Evolutionary conservation across 768 basidiomycete genomes (phyloP).

Genomic region (Rhizopogon vinicolor): DNA sequence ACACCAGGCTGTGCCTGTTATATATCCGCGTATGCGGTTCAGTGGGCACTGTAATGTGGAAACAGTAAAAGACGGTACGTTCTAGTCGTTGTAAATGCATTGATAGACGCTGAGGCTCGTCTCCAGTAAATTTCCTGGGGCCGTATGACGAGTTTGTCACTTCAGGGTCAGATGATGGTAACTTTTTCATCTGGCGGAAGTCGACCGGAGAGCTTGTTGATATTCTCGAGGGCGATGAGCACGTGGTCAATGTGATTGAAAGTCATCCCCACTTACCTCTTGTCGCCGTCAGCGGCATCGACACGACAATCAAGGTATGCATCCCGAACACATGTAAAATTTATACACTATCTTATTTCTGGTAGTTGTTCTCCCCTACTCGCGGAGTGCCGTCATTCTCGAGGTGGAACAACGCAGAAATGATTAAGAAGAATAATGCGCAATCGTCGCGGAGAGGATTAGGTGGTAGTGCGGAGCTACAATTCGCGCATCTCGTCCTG

Average conservation of each 20-base stretch:
- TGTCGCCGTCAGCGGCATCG: constrained; percentile 85
- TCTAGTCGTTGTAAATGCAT: background rate
- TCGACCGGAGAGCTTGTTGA: constrained; percentile 56
- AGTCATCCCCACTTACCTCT: constrained; percentile 75
- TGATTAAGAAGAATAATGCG: constrained; percentile 55
- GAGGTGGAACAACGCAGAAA: constrained; percentile 42
- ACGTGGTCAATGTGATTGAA: constrained; percentile 84
- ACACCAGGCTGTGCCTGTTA: constrained; percentile 38
- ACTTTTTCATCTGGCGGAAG: constrained; percentile 87
- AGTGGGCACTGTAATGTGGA: constrained; percentile 71
- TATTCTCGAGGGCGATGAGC: constrained; percentile 79
- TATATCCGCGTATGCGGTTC: constrained; percentile 62
- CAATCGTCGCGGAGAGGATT: constrained; percentile 25
- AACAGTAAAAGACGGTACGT: constrained; percentile 84
- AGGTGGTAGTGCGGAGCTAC: constrained; percentile 16
- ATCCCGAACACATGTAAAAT: background rate
- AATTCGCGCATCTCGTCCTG: constrained; percentile 26
- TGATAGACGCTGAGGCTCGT: constrained; percentile 1
- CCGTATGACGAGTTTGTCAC: constrained; percentile 71
- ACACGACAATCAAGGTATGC: constrained; percentile 74
- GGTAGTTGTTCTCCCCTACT: constrained; percentile 64
- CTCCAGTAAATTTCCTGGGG: constrained; percentile 78
- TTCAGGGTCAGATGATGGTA: constrained; percentile 85
- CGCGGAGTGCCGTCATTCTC: constrained; percentile 47
- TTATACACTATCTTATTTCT: background rate